Evolutionary conservation across 2,329 filamentous ascomycete genomes (phyloP).

Genomic region (Fusarium devonianum): DNA sequence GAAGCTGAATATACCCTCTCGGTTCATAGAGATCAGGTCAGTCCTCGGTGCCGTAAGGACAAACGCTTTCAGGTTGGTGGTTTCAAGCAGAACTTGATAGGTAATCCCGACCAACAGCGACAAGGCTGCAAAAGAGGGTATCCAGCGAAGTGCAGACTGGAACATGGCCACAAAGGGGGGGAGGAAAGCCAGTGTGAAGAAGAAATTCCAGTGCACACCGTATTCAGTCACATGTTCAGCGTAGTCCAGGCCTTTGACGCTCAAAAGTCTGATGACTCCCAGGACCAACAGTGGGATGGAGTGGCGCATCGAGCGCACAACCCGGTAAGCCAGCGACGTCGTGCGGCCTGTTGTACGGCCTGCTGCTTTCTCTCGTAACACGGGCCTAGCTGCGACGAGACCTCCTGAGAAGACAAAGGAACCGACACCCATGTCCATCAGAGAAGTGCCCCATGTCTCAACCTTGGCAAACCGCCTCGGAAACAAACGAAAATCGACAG

Average conservation of each 20-base stretch:
- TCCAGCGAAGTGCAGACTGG: slow-evolving; percentile 71
- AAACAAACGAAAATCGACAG: slow-evolving; percentile 93
- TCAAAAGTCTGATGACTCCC: slow-evolving; percentile 81
- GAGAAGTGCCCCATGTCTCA: slow-evolving; percentile 98
- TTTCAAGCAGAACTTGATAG: slow-evolving; percentile 81
- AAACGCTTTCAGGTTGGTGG: slow-evolving; percentile 79
- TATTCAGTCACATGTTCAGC: slow-evolving; percentile 98
- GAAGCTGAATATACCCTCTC: slow-evolving; percentile 96
- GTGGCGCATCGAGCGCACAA: slow-evolving; percentile 75
- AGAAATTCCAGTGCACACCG: slow-evolving; percentile 99
- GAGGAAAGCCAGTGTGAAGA: slow-evolving; percentile 90
- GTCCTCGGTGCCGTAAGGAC: slow-evolving; percentile 82
- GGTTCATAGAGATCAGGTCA: slow-evolving; percentile 84
- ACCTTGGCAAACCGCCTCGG: slow-evolving; percentile 96
- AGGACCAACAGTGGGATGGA: slow-evolving; percentile 83
- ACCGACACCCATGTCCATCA: slow-evolving; percentile 97
- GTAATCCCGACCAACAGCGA: slow-evolving; percentile 70
- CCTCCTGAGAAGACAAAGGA: slow-evolving; percentile 97
- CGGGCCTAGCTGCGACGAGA: slow-evolving; percentile 83
- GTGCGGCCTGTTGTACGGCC: slow-evolving; percentile 58
- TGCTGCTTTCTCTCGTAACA: slow-evolving; percentile 71
- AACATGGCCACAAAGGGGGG: slow-evolving; percentile 89
- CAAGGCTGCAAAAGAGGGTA: slow-evolving; percentile 80
- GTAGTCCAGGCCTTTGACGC: slow-evolving; percentile 93
- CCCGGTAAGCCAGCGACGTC: slow-evolving; percentile 61